These are phyloP conservation scores for Thoreauomyces humboldtii DNA, from an alignment of 192 early-diverging fungal species.

Conservation along the genomic window DNA sequence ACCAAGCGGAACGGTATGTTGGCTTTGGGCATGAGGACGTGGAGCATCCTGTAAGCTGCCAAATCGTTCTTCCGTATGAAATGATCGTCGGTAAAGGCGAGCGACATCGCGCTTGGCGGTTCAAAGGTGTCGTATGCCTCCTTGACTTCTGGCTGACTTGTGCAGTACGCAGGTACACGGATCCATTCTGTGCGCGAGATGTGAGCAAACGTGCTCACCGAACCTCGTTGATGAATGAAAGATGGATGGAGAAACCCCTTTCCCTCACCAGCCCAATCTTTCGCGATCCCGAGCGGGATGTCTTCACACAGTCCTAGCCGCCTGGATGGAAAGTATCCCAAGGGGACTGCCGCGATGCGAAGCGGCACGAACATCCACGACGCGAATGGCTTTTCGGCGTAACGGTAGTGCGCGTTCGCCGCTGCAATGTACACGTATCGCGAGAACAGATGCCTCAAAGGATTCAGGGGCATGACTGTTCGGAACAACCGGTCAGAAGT, in stretches of 20 bases:
- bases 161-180: not conserved
- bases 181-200: constrained; percentile 1
- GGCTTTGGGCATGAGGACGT: not conserved
- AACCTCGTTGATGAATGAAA: no score
- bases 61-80: not conserved
- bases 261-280: no score
- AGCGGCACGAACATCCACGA: no score
- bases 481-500: no score
- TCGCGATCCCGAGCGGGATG: constrained; percentile 3
- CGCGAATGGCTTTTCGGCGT: no score
- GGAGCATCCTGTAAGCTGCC: constrained; percentile 4
- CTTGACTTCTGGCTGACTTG: constrained; percentile 2
- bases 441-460: not conserved
- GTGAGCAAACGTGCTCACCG: no score
- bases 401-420: not conserved
- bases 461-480: no score
- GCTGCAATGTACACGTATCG: constrained; percentile 3
- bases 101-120: not conserved
- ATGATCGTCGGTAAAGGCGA: constrained; percentile 9
- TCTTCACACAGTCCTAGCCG: constrained; percentile 29
- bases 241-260: no score
- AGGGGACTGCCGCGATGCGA: no score
- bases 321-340: no score
- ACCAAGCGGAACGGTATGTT: not conserved
- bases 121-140: constrained; percentile 15